A percentile compares a stretch with the other conserved stretches of the same genome.
Conservation (phyloP, 2,329 filamentous ascomycete genomes). For the Magnaporthiopsis incrustans region DNA sequence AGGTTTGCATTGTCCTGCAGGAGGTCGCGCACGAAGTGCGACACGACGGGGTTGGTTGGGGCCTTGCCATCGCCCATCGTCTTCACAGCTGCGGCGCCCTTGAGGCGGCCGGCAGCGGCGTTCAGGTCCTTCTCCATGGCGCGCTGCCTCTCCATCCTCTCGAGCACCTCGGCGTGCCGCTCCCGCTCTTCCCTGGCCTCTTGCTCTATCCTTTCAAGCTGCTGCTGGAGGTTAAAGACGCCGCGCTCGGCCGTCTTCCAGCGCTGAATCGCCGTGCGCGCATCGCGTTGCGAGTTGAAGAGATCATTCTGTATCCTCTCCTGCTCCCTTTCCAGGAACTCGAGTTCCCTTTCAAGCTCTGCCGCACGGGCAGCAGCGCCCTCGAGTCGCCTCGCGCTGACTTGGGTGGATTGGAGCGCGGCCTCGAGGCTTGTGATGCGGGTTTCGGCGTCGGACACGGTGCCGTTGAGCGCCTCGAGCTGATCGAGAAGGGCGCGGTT, state of each 20-base stretch:
- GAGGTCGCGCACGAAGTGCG: constrained; percentile 92
- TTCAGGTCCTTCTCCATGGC: constrained; percentile 76
- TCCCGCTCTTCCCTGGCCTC: constrained; percentile 75
- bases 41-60: constrained; percentile 63
- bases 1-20: constrained; percentile 91
- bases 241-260: constrained; percentile 81
- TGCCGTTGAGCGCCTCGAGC: constrained; percentile 73
- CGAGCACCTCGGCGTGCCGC: constrained; percentile 71
- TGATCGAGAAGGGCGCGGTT: constrained; percentile 76
- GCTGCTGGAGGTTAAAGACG: constrained; percentile 71
- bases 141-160: constrained; percentile 75
- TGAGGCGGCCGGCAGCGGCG: constrained; percentile 70
- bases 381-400: constrained; percentile 67
- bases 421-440: constrained; percentile 71
- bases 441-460: constrained; percentile 71
- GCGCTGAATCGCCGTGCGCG: constrained; percentile 68
- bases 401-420: constrained; percentile 68
- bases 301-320: constrained; percentile 61
- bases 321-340: constrained; percentile 75
- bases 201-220: constrained; percentile 80
- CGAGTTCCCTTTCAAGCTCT: constrained; percentile 72
- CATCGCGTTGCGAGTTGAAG: constrained; percentile 61
- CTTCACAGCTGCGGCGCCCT: constrained; percentile 68
- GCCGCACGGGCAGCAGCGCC: constrained; percentile 65
- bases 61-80: constrained; percentile 51